phyloP scores from a whole-genome alignment of 2,329 filamentous ascomycete genomes.

The Pyricularia sp. region DNA sequence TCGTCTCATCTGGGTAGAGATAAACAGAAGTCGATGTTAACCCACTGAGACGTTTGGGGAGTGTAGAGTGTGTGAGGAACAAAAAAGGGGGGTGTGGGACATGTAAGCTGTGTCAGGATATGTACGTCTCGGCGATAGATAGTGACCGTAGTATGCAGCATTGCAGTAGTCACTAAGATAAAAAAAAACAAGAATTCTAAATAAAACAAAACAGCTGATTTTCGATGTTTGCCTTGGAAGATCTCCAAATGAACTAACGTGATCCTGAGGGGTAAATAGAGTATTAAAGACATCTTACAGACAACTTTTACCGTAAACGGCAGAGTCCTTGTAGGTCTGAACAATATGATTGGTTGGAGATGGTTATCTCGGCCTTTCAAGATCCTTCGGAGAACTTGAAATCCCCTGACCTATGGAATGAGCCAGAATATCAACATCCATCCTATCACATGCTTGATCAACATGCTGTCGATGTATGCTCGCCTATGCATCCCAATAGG shows the following conservation, averaged over 20 bases:
- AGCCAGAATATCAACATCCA: background rate
- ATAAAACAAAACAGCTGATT: background rate
- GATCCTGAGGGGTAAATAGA: background rate
- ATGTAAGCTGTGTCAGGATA: conserved; percentile 7
- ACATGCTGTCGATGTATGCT: background rate
- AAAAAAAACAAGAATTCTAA: background rate
- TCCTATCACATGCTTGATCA: background rate
- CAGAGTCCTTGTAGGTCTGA: background rate
- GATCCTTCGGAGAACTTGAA: background rate
- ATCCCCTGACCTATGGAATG: background rate
- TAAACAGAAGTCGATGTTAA: background rate
- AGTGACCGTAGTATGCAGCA: background rate
- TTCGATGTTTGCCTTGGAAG: background rate
- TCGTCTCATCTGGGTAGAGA: background rate
- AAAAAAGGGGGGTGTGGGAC: background rate
- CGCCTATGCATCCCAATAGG: background rate
- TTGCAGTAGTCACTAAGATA: background rate
- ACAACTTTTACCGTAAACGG: background rate
- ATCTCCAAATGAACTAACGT: background rate
- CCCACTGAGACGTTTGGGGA: background rate
- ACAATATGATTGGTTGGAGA: background rate
- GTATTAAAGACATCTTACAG: background rate
- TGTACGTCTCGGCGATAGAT: conserved; percentile 6
- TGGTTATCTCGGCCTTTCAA: background rate
- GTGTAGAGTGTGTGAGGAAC: background rate